Base-by-base conservation (phyloP, 768 basidiomycete species). In the Boletellus ananiceps region DNA sequence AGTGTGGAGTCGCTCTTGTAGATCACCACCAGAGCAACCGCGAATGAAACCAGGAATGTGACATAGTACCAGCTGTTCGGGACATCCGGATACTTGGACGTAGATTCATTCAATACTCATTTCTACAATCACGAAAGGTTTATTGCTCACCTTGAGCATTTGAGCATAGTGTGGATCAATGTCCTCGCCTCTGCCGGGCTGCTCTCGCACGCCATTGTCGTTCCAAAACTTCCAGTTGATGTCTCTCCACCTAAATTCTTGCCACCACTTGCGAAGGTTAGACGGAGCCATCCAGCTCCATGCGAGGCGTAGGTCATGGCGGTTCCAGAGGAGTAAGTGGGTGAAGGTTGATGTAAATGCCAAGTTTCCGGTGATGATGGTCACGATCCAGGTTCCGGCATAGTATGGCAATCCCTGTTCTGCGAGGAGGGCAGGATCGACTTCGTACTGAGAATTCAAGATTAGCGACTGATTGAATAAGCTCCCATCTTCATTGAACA, bases 101-200 rank as follows among this genome's bases (percentile, higher is more conserved):
- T n/a, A 14, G 8, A 35, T 12, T 21, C 3, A 6, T 16, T 45
- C 40, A 2, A n/a, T 3, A 15, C 38, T 21, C n/a, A 21, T 19
- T 5, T 27, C 25, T n/a, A 12, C 23, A 69, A 69, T 12, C 63
- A 62, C 5, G 31, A 4, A 25, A 14, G 15, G 5, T 18, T 4
- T 2, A 4, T 23, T 0, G 5, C 50, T 71, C 40, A 68, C 70
- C 29, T 68, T 61, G 38, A 54, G 52, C 81, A 83, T 82, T 59
- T 80, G 75, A n/a, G 65, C 66, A 32, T 77, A 74, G 61, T 83
- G 82, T 27, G 78, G 75, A 52, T 83, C 81, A 27, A 76, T 59
- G 21, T 72, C 69, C 19, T 74, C 68, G 40, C 44, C 67, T 40
- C 72, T 70, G 12, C 68, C 70, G 5, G 62, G 60, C 57, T 67